These are phyloP conservation scores for Citeromyces hawaiiensis DNA, from an alignment of 1,139 yeast genomes.

Conservation along the genomic window DNA sequence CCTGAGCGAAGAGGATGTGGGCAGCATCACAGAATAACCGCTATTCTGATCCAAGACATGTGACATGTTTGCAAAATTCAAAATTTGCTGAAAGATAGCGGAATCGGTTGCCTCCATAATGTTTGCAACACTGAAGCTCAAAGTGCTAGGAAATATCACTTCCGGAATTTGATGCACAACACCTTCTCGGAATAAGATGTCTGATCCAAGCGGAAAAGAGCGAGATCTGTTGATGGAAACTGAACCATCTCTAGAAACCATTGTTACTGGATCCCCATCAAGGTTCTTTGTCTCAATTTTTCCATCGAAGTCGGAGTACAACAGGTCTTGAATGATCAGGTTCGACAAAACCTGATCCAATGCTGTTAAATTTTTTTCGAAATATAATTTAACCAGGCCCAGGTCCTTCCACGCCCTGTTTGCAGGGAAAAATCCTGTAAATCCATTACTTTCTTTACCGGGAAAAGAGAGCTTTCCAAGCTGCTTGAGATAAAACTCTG, in stretches of 20 bases:
- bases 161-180: slow-evolving; percentile 63
- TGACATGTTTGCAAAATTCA: slow-evolving; percentile 23
- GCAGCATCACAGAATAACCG: slow-evolving; percentile 60
- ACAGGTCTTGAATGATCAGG: slow-evolving; percentile 43
- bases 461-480: slow-evolving; percentile 30
- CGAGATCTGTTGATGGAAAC: slow-evolving; percentile 14
- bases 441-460: slow-evolving; percentile 35
- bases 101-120: slow-evolving; percentile 39
- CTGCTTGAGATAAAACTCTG: slow-evolving; percentile 35
- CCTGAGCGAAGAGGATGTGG: slow-evolving; percentile 44
- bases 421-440: slow-evolving; percentile 72
- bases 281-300: slow-evolving; percentile 19
- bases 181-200: slow-evolving; percentile 71
- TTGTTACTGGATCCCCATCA: slow-evolving; percentile 22
- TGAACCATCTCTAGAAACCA: slow-evolving; percentile 9
- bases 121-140: slow-evolving; percentile 42
- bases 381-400: slow-evolving; percentile 47
- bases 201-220: slow-evolving; percentile 22
- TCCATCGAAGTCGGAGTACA: slow-evolving; percentile 51
- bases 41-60: slow-evolving; percentile 17
- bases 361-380: slow-evolving; percentile 37
- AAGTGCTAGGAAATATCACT: slow-evolving; percentile 41
- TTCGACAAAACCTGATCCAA: slow-evolving; percentile 40
- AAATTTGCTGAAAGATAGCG: slow-evolving; percentile 30
- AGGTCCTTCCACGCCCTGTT: slow-evolving; percentile 60